Evolutionary conservation across 805 yeast genomes (phyloP).

Genomic region (Lipomyces oligophaga): DNA sequence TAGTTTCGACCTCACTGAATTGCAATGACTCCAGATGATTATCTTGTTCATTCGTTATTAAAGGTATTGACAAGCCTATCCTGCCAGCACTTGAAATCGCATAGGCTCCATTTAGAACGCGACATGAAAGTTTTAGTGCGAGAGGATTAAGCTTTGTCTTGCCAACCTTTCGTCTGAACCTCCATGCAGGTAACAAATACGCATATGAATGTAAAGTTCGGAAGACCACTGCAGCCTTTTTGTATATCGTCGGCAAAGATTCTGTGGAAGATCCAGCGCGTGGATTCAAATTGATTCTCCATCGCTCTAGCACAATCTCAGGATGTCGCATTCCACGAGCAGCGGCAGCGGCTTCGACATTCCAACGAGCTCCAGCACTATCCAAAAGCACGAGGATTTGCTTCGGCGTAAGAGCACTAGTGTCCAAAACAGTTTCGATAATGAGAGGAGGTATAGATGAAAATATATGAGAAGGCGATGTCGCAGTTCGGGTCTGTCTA

Average conservation of each 20-base stretch:
- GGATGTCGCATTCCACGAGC: constrained; percentile 45
- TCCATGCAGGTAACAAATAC: constrained; percentile 68
- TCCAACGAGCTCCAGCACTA: constrained; percentile 43
- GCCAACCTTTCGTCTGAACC: constrained; percentile 48
- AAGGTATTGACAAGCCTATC: constrained; percentile 40
- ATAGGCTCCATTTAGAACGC: constrained; percentile 63
- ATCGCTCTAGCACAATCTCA: constrained; percentile 90
- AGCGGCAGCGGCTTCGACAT: constrained; percentile 54
- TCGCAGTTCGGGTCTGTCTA: constrained; percentile 5
- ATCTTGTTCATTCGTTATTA: constrained; percentile 45
- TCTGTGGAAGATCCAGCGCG: constrained; percentile 32
- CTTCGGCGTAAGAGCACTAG: constrained; percentile 52
- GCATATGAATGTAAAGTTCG: constrained; percentile 66
- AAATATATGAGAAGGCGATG: neutral
- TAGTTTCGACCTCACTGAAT: constrained; percentile 69
- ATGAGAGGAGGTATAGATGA: constrained; percentile 72
- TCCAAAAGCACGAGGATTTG: constrained; percentile 61
- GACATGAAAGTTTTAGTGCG: constrained; percentile 50
- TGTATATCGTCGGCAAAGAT: constrained; percentile 67
- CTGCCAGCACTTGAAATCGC: constrained; percentile 59
- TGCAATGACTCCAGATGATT: constrained; percentile 46
- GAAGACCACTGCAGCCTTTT: constrained; percentile 67
- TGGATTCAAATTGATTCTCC: constrained; percentile 80
- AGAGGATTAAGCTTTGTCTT: constrained; percentile 40
- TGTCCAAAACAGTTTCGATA: constrained; percentile 75